phyloP scores from a whole-genome alignment of 2,329 filamentous ascomycete species.

The Fusarium sp. region DNA sequence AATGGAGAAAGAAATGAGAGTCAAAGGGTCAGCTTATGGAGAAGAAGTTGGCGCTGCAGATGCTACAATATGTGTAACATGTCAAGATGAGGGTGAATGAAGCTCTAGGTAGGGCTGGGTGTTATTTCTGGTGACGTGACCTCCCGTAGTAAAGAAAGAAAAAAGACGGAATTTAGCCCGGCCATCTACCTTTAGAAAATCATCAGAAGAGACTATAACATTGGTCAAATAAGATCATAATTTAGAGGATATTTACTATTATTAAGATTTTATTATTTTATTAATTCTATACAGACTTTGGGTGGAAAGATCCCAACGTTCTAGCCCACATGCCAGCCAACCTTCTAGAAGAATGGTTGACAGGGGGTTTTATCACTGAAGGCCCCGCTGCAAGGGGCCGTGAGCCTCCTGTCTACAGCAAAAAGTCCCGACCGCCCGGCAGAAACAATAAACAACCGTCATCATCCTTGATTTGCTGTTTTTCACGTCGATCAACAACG shows the following conservation, averaged over 20 bases:
- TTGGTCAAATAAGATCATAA: too few relatives aligned
- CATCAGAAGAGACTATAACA: too few relatives aligned
- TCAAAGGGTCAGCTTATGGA: neutral
- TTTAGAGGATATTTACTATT: too few relatives aligned
- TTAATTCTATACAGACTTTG: too few relatives aligned
- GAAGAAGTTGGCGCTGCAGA: neutral
- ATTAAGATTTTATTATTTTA: too few relatives aligned
- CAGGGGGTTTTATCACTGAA: constrained; percentile 18
- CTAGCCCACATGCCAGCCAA: neutral
- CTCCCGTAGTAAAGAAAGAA: constrained; percentile 5
- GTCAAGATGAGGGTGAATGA: neutral
- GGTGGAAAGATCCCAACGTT: too few relatives aligned
- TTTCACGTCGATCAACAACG: constrained; percentile 27
- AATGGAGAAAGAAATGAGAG: neutral
- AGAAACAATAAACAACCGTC: constrained; percentile 45
- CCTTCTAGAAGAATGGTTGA: constrained; percentile 27
- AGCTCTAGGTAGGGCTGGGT: too few relatives aligned
- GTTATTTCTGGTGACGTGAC: constrained; percentile 23
- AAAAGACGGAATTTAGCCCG: neutral
- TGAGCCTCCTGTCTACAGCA: constrained; percentile 3
- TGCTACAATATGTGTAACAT: neutral
- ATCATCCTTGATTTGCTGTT: constrained; percentile 15
- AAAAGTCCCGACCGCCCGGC: constrained; percentile 49
- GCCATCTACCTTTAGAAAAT: too few relatives aligned
- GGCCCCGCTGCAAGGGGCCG: constrained; percentile 17